phyloP scores from a whole-genome alignment of 208 protist species.

The Giardia muris region DNA sequence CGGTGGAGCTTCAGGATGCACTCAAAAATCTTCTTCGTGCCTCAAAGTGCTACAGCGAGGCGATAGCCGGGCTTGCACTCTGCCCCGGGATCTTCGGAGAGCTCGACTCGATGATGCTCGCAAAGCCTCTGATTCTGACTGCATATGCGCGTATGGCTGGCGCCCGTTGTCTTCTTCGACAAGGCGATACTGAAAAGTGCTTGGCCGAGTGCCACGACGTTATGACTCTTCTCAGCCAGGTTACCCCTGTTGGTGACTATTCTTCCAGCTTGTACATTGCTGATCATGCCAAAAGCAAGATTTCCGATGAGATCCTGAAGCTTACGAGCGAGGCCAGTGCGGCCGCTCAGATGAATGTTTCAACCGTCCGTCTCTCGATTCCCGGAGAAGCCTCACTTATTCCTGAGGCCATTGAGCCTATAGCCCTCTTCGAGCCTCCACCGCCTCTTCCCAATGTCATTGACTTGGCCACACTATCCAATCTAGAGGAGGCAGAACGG shows the following conservation, averaged over 20 bases:
- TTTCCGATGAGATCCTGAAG: background rate
- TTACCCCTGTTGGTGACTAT: background rate
- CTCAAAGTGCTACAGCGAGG: background rate
- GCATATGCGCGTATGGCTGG: background rate
- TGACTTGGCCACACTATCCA: too few species aligned
- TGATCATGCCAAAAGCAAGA: background rate
- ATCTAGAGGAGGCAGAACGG: too few species aligned
- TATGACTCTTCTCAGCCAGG: background rate
- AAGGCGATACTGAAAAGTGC: background rate
- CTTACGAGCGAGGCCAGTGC: background rate
- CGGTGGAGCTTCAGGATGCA: background rate
- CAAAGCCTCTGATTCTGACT: background rate
- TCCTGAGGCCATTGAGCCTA: too few species aligned
- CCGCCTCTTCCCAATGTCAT: too few species aligned
- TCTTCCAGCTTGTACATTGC: background rate
- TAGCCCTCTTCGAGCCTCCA: too few species aligned
- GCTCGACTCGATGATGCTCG: background rate
- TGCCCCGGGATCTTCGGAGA: background rate
- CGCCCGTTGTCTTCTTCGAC: background rate
- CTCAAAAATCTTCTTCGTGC: background rate
- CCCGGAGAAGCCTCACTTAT: background rate
- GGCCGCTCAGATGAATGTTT: background rate
- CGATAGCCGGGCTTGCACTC: background rate
- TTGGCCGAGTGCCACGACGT: background rate
- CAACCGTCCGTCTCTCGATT: background rate